Conservation (phyloP, 768 basidiomycete species). For the Mrakia blollopis region DNA sequence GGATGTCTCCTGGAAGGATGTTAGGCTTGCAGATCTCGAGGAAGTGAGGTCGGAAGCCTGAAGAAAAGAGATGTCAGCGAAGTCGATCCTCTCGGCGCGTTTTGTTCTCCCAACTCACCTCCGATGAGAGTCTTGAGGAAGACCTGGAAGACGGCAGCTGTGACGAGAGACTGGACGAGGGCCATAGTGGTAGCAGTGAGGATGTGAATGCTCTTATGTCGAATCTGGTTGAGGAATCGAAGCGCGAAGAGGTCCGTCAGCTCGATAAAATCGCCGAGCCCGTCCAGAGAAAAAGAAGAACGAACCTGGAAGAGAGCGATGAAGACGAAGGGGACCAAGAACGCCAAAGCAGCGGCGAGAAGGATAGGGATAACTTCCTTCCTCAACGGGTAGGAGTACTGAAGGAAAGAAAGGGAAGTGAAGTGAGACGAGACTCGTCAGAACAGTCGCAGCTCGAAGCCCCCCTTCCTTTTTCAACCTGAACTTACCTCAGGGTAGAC, state of each 20-base stretch:
- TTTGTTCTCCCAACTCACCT: constrained; percentile 19
- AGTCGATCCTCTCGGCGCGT: not conserved
- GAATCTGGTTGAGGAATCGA: constrained; percentile 45
- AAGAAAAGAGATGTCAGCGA: constrained; percentile 39
- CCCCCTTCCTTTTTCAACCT: not conserved
- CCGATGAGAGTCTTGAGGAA: constrained; percentile 56
- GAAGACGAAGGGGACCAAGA: constrained; percentile 56
- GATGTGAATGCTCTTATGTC: constrained; percentile 50
- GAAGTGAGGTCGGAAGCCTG: constrained; percentile 54
- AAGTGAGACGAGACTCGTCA: not conserved
- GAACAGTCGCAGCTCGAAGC: not conserved
- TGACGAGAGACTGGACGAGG: constrained; percentile 52
- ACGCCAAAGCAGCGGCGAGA: constrained; percentile 50
- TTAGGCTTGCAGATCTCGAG: constrained; percentile 54
- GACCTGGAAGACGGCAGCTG: constrained; percentile 51
- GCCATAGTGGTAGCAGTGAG: constrained; percentile 55
- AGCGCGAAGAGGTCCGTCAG: too few relatives aligned
- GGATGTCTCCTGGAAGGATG: constrained; percentile 40
- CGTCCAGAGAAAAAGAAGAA: too few relatives aligned
- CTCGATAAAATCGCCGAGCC: too few relatives aligned
- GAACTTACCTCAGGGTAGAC: constrained; percentile 53
- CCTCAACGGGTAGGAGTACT: constrained; percentile 6
- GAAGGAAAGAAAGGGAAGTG: not conserved
- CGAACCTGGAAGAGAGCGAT: constrained; percentile 48
- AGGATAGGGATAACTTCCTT: constrained; percentile 9